These are phyloP conservation scores for Leptographium radiaticola DNA, from an alignment of 2,329 filamentous ascomycete species.

Conservation along the genomic window DNA sequence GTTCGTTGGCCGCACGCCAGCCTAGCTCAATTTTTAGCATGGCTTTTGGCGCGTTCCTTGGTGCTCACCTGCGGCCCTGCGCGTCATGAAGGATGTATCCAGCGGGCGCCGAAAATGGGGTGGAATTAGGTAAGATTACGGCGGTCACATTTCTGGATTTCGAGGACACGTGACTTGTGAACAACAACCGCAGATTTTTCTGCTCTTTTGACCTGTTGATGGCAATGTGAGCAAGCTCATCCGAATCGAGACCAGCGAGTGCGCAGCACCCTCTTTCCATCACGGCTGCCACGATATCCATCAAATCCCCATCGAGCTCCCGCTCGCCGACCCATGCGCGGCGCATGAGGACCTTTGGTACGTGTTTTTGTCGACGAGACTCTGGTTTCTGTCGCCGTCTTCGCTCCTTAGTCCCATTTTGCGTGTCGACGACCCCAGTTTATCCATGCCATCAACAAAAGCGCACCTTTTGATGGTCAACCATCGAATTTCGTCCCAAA, in stretches of 20 bases:
- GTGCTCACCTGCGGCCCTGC: no score
- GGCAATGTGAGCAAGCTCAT: not conserved
- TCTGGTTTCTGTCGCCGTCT: not conserved
- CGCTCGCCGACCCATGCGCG: not conserved
- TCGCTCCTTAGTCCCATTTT: not conserved
- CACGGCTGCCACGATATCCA: not conserved
- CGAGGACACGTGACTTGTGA: not conserved
- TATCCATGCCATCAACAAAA: not conserved
- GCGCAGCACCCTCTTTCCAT: not conserved
- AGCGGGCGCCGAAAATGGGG: not conserved
- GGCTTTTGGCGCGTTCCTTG: no score
- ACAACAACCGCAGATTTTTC: slow-evolving; percentile 3
- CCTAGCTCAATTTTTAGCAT: no score
- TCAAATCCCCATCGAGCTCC: not conserved
- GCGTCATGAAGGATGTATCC: no score
- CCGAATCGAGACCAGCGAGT: not conserved
- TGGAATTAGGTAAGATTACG: not conserved
- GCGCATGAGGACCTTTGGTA: not conserved
- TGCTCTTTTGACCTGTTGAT: not conserved
- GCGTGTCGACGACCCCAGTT: not conserved
- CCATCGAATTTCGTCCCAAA: not conserved
- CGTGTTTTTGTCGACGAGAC: not conserved
- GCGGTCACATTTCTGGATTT: not conserved
- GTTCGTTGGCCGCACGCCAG: no score
- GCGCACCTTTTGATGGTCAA: not conserved